Conservation (phyloP, 148 eudicot species). For the Beta vulgaris region DNA sequence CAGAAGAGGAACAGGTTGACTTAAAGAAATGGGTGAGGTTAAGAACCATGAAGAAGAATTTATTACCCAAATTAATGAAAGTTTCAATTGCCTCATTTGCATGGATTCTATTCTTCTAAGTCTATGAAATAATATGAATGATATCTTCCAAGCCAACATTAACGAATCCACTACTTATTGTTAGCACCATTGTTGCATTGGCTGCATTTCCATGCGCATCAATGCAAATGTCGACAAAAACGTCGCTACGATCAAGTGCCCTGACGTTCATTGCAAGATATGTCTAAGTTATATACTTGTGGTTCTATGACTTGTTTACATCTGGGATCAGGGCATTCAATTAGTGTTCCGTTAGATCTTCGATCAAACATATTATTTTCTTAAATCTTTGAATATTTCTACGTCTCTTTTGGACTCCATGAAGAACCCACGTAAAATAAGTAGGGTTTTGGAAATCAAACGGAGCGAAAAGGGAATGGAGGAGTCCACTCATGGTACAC, state of each 20-base stretch:
- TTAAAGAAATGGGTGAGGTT: no score
- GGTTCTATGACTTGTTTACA: conserved; percentile 31
- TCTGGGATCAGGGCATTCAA: conserved; percentile 37
- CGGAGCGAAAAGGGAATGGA: no score
- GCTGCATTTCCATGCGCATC: not conserved
- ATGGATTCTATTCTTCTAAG: conserved; percentile 7
- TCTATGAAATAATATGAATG: not conserved
- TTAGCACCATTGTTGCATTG: not conserved
- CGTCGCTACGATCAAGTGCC: not conserved
- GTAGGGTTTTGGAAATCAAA: conserved; percentile 20
- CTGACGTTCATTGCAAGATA: not conserved
- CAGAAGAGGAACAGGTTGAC: no score
- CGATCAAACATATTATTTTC: conserved; percentile 27
- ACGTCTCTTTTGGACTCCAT: conserved; percentile 38
- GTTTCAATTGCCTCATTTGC: no score
- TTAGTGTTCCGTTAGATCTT: conserved; percentile 32
- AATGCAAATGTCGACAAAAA: not conserved
- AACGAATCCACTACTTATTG: not conserved
- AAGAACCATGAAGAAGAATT: no score
- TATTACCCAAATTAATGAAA: no score
- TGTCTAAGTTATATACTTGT: no score
- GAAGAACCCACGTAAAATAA: conserved; percentile 50
- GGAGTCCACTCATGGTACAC: no score
- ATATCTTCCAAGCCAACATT: not conserved
- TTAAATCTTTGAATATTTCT: conserved; percentile 35